phyloP scores from a whole-genome alignment of 805 yeast genomes.

The Nakazawaea ishiwadae region DNA sequence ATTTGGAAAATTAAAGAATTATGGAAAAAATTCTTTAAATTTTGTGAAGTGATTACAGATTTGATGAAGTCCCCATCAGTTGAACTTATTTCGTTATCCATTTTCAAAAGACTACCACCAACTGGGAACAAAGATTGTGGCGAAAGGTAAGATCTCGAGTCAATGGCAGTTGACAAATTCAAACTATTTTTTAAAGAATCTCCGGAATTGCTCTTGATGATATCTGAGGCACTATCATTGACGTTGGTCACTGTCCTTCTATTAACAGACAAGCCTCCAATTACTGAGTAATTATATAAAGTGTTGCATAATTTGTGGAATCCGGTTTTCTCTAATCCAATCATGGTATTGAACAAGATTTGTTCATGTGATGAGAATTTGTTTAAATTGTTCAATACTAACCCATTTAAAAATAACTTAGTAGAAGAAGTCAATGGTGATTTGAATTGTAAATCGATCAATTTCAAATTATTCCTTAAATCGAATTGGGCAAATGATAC shows the following conservation, averaged over 20 bases:
- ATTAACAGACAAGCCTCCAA: constrained; percentile 53
- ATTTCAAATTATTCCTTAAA: constrained; percentile 39
- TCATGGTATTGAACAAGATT: constrained; percentile 37
- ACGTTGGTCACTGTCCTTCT: constrained; percentile 52
- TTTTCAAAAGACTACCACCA: constrained; percentile 35
- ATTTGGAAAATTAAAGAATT: constrained; percentile 45
- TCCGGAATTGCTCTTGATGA: constrained; percentile 55
- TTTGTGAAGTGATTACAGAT: constrained; percentile 24
- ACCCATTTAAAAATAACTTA: constrained; percentile 42
- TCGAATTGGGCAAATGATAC: constrained; percentile 44
- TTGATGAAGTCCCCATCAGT: constrained; percentile 29
- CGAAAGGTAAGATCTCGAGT: constrained; percentile 35
- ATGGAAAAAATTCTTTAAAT: constrained; percentile 36
- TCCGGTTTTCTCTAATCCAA: constrained; percentile 46
- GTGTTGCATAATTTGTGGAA: constrained; percentile 18
- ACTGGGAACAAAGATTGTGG: constrained; percentile 37
- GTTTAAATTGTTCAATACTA: constrained; percentile 43
- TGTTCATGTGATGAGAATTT: constrained; percentile 54
- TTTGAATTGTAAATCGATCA: constrained; percentile 41
- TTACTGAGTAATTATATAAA: constrained; percentile 21
- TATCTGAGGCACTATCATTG: constrained; percentile 48
- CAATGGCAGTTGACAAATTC: constrained; percentile 35
- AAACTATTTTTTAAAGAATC: constrained; percentile 56
- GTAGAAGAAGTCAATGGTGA: constrained; percentile 43
- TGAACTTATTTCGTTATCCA: constrained; percentile 35